phyloP scores from a whole-genome alignment of 495 filamentous ascomycete genomes.

The Talaromyces nanjingensis region DNA sequence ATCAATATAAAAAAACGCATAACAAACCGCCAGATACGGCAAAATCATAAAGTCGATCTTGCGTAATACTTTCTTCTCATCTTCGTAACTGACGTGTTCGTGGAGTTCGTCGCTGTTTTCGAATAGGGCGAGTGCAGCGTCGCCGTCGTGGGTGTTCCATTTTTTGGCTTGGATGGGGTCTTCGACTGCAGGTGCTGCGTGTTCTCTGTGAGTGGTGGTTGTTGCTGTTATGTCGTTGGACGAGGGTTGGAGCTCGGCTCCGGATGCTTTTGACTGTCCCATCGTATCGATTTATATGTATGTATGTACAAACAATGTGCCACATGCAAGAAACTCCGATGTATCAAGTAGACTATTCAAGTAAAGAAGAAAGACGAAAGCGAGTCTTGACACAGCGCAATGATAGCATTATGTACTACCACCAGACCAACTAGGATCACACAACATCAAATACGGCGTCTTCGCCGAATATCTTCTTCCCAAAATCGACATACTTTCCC shows the following conservation, averaged over 20 bases:
- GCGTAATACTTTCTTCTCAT: constrained; percentile 41
- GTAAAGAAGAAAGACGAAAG: neutral
- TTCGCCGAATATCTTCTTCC: neutral
- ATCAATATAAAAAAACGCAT: constrained; percentile 56
- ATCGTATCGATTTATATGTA: neutral
- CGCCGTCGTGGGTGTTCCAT: constrained; percentile 33
- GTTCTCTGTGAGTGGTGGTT: neutral
- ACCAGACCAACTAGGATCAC: neutral
- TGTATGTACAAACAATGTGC: too few species aligned
- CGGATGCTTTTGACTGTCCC: neutral
- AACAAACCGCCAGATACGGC: constrained; percentile 48
- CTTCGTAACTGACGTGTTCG: constrained; percentile 24
- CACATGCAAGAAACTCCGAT: too few species aligned
- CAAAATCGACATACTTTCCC: neutral
- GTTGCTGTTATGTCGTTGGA: neutral
- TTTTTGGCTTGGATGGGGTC: constrained; percentile 14
- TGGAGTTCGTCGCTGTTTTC: constrained; percentile 31
- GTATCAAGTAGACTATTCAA: neutral
- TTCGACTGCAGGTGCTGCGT: neutral
- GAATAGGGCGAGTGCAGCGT: constrained; percentile 40
- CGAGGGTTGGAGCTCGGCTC: neutral
- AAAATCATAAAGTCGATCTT: constrained; percentile 50
- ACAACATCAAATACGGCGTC: neutral
- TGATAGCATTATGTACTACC: neutral
- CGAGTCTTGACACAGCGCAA: neutral